These are phyloP conservation scores for Ceratobasidium sp. DNA, from an alignment of 1,284 basidiomycete genomes.

Conservation along the genomic window DNA sequence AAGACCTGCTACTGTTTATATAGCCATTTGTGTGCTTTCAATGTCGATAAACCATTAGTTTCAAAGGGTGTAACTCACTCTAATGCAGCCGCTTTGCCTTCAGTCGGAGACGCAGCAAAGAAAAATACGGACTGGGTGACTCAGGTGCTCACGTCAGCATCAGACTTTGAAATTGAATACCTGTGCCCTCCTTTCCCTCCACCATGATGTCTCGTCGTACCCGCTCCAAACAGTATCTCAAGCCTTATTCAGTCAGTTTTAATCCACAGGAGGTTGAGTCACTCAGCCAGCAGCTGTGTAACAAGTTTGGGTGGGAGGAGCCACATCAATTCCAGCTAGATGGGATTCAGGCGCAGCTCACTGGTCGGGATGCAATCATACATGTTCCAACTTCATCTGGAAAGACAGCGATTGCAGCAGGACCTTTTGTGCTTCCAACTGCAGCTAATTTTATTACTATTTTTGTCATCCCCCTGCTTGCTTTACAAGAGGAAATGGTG, in stretches of 20 bases:
- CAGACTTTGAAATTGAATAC: background rate
- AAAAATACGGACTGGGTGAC: background rate
- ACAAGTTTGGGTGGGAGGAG: slow-evolving; percentile 6
- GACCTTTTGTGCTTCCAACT: slow-evolving; percentile 9
- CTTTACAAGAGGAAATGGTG: slow-evolving; percentile 27
- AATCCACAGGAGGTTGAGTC: background rate
- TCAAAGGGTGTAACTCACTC: background rate
- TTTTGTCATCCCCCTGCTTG: slow-evolving; percentile 11
- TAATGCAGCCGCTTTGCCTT: background rate
- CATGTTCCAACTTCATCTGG: slow-evolving; percentile 22
- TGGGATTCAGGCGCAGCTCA: slow-evolving; percentile 5
- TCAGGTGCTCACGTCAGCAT: background rate
- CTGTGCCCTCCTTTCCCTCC: background rate
- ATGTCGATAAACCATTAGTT: background rate
- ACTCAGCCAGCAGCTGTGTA: background rate
- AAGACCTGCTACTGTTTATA: background rate
- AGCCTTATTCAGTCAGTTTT: slow-evolving; percentile 1
- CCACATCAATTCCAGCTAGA: slow-evolving; percentile 2
- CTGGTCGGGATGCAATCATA: background rate
- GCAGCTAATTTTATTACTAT: background rate
- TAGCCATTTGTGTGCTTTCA: background rate
- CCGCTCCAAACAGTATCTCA: too few relatives aligned
- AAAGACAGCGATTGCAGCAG: slow-evolving; percentile 16
- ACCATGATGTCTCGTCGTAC: background rate
- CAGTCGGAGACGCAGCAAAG: background rate